Base-by-base conservation (phyloP, 2,329 filamentous ascomycete genomes). In the Paecilomyces sp. region DNA sequence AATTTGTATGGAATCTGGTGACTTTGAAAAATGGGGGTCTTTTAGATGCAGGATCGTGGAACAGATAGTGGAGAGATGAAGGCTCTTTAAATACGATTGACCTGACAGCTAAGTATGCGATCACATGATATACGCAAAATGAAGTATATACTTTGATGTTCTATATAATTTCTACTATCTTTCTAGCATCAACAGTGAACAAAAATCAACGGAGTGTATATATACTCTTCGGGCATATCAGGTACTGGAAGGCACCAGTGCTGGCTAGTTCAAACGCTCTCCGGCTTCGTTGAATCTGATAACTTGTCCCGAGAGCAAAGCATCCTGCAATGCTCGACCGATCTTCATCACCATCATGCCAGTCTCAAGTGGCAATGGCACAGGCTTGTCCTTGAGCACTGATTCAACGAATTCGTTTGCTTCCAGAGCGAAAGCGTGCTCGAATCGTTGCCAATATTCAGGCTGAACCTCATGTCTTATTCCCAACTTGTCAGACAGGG, bases 351-450 rank as follows among this genome's bases (percentile, higher is more conserved):
- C 33, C 13, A 25, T 53, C 22, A 54, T 30, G 0, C 55, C 55
- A 22, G 54, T 31, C n/a, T 50, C 25, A 18, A 60, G 58, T 4
- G 30, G 34, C 22, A 60, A 18, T 11, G 58, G 55, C n/a, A 56
- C 41, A 6, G 41, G 8, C 8, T 24, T 62, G 11, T 62, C 28
- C 18, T 63, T 58, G 18, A 66, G 56, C 7, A 62, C 47, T 9
- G 58, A 41, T 28, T 60, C 63, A 9, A 62, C 60, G 57, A 69
- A 72, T 22, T 64, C 64, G 53, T 64, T 66, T 13, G 63, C 62
- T 51, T 71, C 70, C 1, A 57, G 60, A 3, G 67, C 68, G 60
- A 72, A 71, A 2, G 68, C 67, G 11, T 65, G 63, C 28, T 65
- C 61, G 56, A 66, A 72, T 13, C 69, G 62, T 25, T 70, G 62